Conservation (phyloP, 441 rosid genomes). For the Dalechampia spathulata region DNA sequence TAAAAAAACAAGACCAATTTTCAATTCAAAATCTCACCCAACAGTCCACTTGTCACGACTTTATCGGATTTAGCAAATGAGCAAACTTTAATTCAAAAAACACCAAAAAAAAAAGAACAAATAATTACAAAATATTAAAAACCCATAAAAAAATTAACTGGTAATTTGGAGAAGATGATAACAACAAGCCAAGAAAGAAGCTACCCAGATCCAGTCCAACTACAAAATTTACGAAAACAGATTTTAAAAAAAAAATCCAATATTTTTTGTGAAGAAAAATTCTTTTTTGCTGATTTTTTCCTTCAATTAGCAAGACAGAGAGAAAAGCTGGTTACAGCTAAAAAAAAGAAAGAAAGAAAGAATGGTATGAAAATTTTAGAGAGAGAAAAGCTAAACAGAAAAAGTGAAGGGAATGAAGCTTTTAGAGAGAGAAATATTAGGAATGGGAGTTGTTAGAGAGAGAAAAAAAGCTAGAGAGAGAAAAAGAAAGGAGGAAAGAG, state of each 20-base stretch:
- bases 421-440: constrained; percentile 17
- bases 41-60: constrained; percentile 2
- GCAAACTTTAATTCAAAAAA: constrained; percentile 1
- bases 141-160: constrained; percentile 27
- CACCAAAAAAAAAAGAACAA: background rate
- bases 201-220: constrained; percentile 54
- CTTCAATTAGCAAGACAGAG: too few species aligned
- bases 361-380: background rate
- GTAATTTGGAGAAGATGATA: constrained; percentile 13
- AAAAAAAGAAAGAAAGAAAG: constrained; percentile 1
- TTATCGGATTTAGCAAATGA: constrained; percentile 14
- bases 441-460: constrained; percentile 17
- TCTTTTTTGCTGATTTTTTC: too few species aligned
- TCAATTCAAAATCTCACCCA: too few species aligned
- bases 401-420: background rate
- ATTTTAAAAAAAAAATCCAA: background rate
- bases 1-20: background rate
- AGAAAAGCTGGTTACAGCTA: constrained; percentile 19
- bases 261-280: constrained; percentile 14
- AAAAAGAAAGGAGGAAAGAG: constrained; percentile 8
- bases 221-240: constrained; percentile 7
- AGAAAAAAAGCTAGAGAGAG: constrained; percentile 33
- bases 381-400: constrained; percentile 13
- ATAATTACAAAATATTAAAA: too few species aligned
- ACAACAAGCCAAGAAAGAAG: constrained; percentile 16